These are phyloP conservation scores for Pseudopediastrum boryanum DNA, from an alignment of 139 green algal species.

Conservation along the genomic window DNA sequence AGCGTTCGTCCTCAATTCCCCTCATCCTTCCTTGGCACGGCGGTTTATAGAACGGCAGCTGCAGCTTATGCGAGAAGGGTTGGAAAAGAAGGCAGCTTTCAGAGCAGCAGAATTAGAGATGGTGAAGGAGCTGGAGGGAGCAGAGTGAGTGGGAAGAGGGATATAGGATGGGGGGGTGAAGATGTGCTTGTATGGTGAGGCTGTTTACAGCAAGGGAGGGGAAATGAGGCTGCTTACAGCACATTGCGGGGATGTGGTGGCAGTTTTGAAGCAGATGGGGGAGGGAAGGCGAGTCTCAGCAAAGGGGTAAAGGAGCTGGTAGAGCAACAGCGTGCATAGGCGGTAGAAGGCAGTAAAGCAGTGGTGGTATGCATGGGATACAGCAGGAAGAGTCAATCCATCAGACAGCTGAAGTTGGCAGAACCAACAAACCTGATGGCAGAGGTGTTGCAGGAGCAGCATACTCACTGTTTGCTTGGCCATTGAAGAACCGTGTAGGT, in stretches of 20 bases:
- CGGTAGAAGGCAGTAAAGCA: too few species aligned
- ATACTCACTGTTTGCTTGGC: too few species aligned
- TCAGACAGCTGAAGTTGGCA: too few species aligned
- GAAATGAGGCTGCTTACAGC: too few species aligned
- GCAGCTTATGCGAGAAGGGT: conserved; percentile 1
- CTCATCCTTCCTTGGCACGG: conserved; percentile 25
- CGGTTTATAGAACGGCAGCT: conserved; percentile 23
- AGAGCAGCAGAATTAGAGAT: neutral
- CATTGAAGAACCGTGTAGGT: too few species aligned
- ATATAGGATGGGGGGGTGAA: neutral
- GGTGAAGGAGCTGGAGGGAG: conserved; percentile 3
- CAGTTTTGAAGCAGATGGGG: neutral
- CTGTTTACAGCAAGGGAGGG: neutral
- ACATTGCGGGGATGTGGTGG: too few species aligned
- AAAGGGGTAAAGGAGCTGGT: neutral
- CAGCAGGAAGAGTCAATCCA: too few species aligned
- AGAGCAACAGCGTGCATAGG: too few species aligned
- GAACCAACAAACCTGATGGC: too few species aligned
- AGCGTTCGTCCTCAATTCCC: conserved; percentile 8
- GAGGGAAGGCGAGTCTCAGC: neutral
- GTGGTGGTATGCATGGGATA: too few species aligned
- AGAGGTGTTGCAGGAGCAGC: too few species aligned
- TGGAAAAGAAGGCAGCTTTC: conserved; percentile 24
- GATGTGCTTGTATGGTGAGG: neutral
- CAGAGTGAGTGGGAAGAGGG: conserved; percentile 2